A percentile compares a stretch with the other conserved stretches of the same genome.
These are phyloP conservation scores for Cairneyella variabilis DNA, from an alignment of 495 filamentous ascomycete species.

Conservation along the genomic window DNA sequence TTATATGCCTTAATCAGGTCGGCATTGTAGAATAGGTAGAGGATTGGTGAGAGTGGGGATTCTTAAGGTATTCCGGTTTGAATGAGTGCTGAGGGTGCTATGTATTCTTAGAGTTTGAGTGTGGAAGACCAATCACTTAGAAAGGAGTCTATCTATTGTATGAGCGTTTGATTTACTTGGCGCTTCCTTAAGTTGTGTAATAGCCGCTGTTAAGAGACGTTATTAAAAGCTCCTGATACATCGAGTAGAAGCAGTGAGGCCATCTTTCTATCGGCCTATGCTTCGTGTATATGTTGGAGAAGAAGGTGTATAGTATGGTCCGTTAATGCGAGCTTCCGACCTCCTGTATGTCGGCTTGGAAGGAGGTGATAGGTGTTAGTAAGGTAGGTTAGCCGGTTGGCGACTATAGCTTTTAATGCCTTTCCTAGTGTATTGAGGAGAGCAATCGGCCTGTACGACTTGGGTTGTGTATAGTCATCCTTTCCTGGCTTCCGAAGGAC, in stretches of 20 bases:
- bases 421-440: conserved; percentile 37
- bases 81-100: conserved; percentile 1
- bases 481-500: conserved; percentile 30
- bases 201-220: conserved; percentile 23
- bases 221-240: conserved; percentile 23
- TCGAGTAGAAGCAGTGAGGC: conserved; percentile 22
- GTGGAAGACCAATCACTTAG: conserved; percentile 5
- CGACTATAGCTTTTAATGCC: conserved; percentile 27
- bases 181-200: conserved; percentile 24
- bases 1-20: conserved; percentile 24
- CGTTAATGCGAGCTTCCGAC: conserved; percentile 22
- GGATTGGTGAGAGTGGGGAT: conserved; percentile 27
- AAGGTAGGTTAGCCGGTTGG: conserved; percentile 22
- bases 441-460: conserved; percentile 31
- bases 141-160: conserved; percentile 14
- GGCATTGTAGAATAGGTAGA: conserved; percentile 32
- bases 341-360: conserved; percentile 24
- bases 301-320: too few species aligned
- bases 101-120: conserved; percentile 17
- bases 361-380: conserved; percentile 27
- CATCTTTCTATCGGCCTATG: conserved; percentile 13
- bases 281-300: conserved; percentile 18
- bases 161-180: conserved; percentile 3
- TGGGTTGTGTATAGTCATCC: conserved; percentile 29
- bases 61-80: conserved; percentile 28